phyloP scores from a whole-genome alignment of 1,139 yeast genomes.

The Suhomyces guaymorum region DNA sequence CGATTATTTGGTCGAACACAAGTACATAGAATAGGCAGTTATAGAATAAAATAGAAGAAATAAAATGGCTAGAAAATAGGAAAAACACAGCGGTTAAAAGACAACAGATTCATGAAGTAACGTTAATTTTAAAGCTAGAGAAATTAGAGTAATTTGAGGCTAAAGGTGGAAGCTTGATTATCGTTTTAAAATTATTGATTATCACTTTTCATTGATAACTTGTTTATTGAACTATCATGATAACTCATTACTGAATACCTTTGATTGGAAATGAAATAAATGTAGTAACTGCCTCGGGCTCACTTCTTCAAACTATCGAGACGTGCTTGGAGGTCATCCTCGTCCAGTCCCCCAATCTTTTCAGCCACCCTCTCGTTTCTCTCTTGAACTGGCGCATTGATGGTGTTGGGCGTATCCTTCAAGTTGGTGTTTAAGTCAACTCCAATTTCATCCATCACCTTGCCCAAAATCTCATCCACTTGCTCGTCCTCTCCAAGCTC shows the following conservation, averaged over 20 bases:
- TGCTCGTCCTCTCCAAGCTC: constrained; percentile 75
- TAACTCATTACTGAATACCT: no score
- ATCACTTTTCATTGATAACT: no score
- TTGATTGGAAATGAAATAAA: no score
- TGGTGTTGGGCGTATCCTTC: constrained; percentile 65
- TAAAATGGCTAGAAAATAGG: no score
- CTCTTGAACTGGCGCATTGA: constrained; percentile 33
- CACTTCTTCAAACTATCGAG: constrained; percentile 75
- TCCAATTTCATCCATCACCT: constrained; percentile 94
- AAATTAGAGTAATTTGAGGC: not conserved
- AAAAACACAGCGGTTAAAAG: no score
- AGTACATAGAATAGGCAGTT: constrained; percentile 33
- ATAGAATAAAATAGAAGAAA: not conserved
- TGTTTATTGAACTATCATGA: constrained; percentile 1
- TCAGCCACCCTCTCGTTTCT: constrained; percentile 48
- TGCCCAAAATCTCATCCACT: constrained; percentile 87
- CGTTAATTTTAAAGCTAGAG: no score
- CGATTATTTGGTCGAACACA: constrained; percentile 62
- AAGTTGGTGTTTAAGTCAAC: constrained; percentile 74
- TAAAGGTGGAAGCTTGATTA: no score
- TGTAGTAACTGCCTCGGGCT: no score
- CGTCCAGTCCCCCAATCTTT: constrained; percentile 45
- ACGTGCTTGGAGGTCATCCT: constrained; percentile 88
- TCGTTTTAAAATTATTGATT: no score
- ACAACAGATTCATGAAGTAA: no score